Percentiles rank a stretch among this genome's conserved stretches.
Evolutionary conservation across 768 basidiomycete genomes (phyloP).

Genomic region (Lentinus brumalis): DNA sequence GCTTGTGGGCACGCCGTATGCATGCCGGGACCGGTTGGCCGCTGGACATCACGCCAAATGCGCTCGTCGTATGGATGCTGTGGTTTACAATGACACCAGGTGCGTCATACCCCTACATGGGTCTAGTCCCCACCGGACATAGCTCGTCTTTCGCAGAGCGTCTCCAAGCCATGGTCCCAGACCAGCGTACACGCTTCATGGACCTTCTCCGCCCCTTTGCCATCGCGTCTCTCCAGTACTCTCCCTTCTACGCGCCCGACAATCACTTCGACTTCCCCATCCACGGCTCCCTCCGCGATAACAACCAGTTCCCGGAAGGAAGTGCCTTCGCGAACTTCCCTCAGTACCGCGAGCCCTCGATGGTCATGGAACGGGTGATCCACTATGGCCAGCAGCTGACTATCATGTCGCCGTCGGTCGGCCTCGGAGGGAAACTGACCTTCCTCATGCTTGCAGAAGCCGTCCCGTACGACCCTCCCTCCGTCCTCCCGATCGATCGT

Average conservation of each 20-base stretch:
- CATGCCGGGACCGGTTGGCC: slow-evolving; percentile 55
- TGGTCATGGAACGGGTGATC: slow-evolving; percentile 14
- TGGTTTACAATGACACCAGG: slow-evolving; percentile 62
- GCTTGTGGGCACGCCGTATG: slow-evolving; percentile 44
- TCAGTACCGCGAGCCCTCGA: slow-evolving; percentile 38
- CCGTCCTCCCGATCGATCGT: slow-evolving; percentile 36
- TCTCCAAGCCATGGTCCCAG: slow-evolving; percentile 13
- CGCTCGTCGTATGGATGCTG: slow-evolving; percentile 61
- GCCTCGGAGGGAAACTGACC: slow-evolving; percentile 61
- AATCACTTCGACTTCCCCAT: slow-evolving; percentile 61
- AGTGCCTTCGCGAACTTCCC: slow-evolving; percentile 52
- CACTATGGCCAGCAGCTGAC: slow-evolving; percentile 27
- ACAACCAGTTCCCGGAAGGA: slow-evolving; percentile 27
- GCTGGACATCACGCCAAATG: slow-evolving; percentile 46
- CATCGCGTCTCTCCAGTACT: slow-evolving; percentile 48
- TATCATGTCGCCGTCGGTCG: slow-evolving; percentile 46
- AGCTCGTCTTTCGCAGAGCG: slow-evolving; percentile 18
- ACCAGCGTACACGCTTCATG: slow-evolving; percentile 32
- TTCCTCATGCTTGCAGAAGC: slow-evolving; percentile 63
- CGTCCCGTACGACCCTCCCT: slow-evolving; percentile 36
- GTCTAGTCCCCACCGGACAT: slow-evolving; percentile 1
- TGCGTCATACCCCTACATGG: slow-evolving; percentile 30
- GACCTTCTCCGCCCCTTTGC: slow-evolving; percentile 46
- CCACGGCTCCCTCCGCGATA: slow-evolving; percentile 18
- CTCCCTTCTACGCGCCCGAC: slow-evolving; percentile 59